Percentiles rank a stretch among this genome's conserved stretches.
Conservation (phyloP, 805 yeast genomes). For the Cyberlindnera maclurae region DNA sequence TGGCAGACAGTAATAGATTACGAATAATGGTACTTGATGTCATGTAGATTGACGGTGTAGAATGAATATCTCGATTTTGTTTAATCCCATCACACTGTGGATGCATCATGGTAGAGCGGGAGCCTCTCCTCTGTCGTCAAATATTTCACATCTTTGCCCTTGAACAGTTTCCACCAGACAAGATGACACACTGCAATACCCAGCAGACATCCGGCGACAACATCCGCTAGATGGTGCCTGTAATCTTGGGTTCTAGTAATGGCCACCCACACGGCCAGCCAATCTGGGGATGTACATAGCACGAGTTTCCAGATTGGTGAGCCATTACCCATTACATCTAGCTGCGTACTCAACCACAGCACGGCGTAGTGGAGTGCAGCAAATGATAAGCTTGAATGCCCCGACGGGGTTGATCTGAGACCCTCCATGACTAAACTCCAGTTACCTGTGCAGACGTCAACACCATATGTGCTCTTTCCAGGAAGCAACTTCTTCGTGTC, state of each 20-base stretch:
- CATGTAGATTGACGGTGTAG: not conserved
- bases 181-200: constrained; percentile 35
- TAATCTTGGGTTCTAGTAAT: constrained; percentile 83
- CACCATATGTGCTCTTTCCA: constrained; percentile 12
- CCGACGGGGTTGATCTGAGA: constrained; percentile 73
- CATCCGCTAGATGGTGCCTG: constrained; percentile 86
- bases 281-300: constrained; percentile 42
- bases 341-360: constrained; percentile 43
- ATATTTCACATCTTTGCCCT: constrained; percentile 15
- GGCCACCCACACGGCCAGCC: constrained; percentile 75
- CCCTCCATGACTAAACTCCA: constrained; percentile 49
- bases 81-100: too few species aligned
- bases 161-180: constrained; percentile 15
- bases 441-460: constrained; percentile 53
- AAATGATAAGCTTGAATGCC: constrained; percentile 67
- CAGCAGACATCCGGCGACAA: constrained; percentile 61
- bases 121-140: constrained; percentile 8
- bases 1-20: too few species aligned
- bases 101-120: constrained; percentile 7
- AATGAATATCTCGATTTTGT: too few species aligned
- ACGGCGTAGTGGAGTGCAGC: constrained; percentile 56
- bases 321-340: constrained; percentile 23
- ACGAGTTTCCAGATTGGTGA: constrained; percentile 49
- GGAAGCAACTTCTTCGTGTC: constrained; percentile 29
- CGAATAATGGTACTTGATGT: constrained; percentile 3